Base-by-base conservation (phyloP, 805 yeast species). In the Nakazawaea populi region DNA sequence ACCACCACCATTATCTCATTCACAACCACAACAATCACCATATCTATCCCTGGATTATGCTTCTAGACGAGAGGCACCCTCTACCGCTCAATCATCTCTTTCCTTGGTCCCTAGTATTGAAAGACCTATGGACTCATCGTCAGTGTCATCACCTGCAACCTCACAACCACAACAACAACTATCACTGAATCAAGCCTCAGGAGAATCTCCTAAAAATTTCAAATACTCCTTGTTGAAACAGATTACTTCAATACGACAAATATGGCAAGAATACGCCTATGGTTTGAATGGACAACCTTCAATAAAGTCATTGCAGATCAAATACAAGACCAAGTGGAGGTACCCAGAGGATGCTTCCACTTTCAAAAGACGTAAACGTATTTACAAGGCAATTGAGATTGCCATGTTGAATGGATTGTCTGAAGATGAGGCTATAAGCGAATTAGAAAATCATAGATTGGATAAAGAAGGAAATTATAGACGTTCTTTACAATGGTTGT, bases 261-360 rank as follows among this genome's bases (percentile, higher is more conserved):
- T 80, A 18, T 80, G 85, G 85, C 69, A 72, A 55, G 85, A 80
- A 60, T 80, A 78, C 53, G 71, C 76, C 5, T 72, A 73, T 49
- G 83, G 84, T 0, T 54, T 75, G 5, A 69, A 74, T 48, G 77
- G 72, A 3, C 79, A 78, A 56, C 82, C 82, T 0, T 76, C 83
- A 3, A 69, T 79, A 38, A 72, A 71, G 53, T 65, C 73, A 10
- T 62, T 80, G 61, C 83, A 80, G 57, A 51, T 59, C 6, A 70
- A 74, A 53, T 80, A 72, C 55, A 75, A 74, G 47, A 72, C 82
- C 1, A 73, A 75, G 36, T 80, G 85, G 85, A 70, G 85, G 60
- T 52, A 71, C 46, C 70, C 76, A 8, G 81, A 83, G 0, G 76
- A 76, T 32, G 73, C 75, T 49, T 74, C 80, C 54, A 74, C 81